Percentiles rank a stretch among this genome's conserved stretches.
Conservation (phyloP, 768 basidiomycete genomes). For the Leccinellum luteum region DNA sequence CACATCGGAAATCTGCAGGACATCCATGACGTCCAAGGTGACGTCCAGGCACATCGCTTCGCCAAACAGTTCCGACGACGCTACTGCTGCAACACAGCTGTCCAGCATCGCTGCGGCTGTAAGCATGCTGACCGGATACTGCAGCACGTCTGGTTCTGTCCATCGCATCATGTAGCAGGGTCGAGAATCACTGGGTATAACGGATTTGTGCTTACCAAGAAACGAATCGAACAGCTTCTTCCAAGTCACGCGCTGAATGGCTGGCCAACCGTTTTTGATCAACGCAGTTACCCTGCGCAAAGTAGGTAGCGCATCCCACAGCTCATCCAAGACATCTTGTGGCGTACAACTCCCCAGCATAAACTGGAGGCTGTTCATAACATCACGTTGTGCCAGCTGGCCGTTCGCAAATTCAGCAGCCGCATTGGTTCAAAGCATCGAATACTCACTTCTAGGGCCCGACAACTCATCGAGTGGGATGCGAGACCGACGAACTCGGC, state of each 20-base stretch:
- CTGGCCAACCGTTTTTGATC: slow-evolving; percentile 43
- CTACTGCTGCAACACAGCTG: slow-evolving; percentile 37
- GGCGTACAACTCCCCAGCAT: slow-evolving; percentile 53
- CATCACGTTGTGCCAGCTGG: slow-evolving; percentile 55
- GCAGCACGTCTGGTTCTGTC: slow-evolving; percentile 52
- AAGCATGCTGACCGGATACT: slow-evolving; percentile 51
- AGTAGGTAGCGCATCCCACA: slow-evolving; percentile 55
- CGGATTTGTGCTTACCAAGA: slow-evolving; percentile 31
- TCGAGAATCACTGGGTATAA: neutral
- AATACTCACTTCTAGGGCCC: slow-evolving; percentile 51
- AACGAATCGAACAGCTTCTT: slow-evolving; percentile 41
- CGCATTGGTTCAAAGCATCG: neutral
- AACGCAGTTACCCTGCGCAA: slow-evolving; percentile 40
- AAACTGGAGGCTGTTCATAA: slow-evolving; percentile 48
- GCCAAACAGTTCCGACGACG: slow-evolving; percentile 7
- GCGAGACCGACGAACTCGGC: slow-evolving; percentile 51
- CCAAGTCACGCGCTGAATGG: slow-evolving; percentile 49
- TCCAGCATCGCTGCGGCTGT: slow-evolving; percentile 52
- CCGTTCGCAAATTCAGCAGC: neutral
- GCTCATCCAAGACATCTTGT: slow-evolving; percentile 49
- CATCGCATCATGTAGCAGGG: neutral
- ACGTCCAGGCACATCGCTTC: slow-evolving; percentile 15
- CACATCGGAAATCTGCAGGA: slow-evolving; percentile 23
- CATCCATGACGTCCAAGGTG: slow-evolving; percentile 24
- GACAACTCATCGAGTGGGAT: slow-evolving; percentile 42